Evolutionary conservation across 208 protist genomes (phyloP), one percentile per base, ranked within the genome.

Genomic region (Lotmaria passim): DNA sequence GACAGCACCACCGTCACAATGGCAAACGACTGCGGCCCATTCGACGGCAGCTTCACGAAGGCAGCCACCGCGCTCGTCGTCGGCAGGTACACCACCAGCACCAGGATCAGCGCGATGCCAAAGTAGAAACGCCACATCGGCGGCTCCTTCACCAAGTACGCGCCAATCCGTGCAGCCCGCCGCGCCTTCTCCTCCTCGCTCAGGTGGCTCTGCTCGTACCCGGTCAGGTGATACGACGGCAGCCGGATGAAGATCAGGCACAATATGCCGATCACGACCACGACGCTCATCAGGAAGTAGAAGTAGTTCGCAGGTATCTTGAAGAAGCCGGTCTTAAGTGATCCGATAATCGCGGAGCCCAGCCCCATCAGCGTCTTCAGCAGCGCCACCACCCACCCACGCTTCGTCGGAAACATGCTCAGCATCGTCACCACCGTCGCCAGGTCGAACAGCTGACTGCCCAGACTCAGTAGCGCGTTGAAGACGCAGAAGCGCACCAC

Each of bases 311-410:
- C 50, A 5, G 66, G 53, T 7, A 51, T 63, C 21, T 17, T 3
- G 58, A 93, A 93, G 73, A 89, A 91, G n/a, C 73, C 87, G 17
- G 79, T 58, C 38, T 81, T 57, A 46, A 90, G 77, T 7, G 75
- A 73, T 7, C 72, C 87, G 21, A 89, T 28, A 60, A 93, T 80
- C 19, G 84, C 83, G 19, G 73, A 81, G 41, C 85, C 87, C 21
- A 93, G 81, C 11, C 87, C 87, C 51, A 77, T 82, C 59, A 89
- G 57, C n/a, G 82, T 87, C 70, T 93, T 93, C 48, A 89, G 73
- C 23, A 93, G 46, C 17, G 83, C 87, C 2, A 86, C 58, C 12
- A 89, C 87, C 57, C 64, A 67, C n/a, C 84, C 87, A 10, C 61
- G 44, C 14, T 69, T 39, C 14, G 75, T 81, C 11, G 87, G 87